Evolutionary conservation across 371 early-diverging fungal genomes (phyloP), one percentile per base, ranked within the genome.

Genomic region (Mucor saturninus): DNA sequence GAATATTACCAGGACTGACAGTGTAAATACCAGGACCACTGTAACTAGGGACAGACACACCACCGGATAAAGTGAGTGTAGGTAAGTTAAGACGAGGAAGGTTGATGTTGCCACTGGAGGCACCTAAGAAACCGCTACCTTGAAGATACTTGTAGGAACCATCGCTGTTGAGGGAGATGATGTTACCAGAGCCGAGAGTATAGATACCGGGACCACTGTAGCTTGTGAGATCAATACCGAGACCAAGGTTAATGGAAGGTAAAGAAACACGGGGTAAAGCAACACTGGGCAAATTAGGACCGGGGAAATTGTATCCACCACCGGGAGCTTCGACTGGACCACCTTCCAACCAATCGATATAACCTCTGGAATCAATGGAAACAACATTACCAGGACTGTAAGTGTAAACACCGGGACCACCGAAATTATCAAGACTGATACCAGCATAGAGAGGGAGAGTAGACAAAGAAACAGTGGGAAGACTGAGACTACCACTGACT

Each of bases 351-450:
- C 52, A 15, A 4, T 42, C 30, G 10, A 38, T 42, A 10, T 42
- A 9, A 42, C 60, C 60, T n/a, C 7, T 15, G 31, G 60, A 4
- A 42, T 6, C 14, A 32, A 63, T 50, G 26, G 52, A 56, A 9
- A 56, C 30, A 14, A 63, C 43, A 50, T 30, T 30, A 31, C 35
- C 42, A 26, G 45, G 21, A 37, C 51, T 49, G 45, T 54, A 32
- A 11, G 63, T 51, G 14, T 63, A 63, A 14, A 51, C 30, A n/a
- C 63, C 63, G 13, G 56, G 51, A 26, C 63, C 63, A 28, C 32
- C n/a, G 11, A 31, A 63, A 9, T 40, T 42, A 48, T 45, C 9
- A 13, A 61, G 38, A 5, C 45, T 4, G 14, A 32, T 15, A 35
- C 42, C 57, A 6, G 13, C 45, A 4, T 51, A 28, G 9, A 51